Evolutionary conservation across 2,329 filamentous ascomycete species (phyloP), one percentile per base, ranked within the genome.

Genomic region (Periconia sp.): DNA sequence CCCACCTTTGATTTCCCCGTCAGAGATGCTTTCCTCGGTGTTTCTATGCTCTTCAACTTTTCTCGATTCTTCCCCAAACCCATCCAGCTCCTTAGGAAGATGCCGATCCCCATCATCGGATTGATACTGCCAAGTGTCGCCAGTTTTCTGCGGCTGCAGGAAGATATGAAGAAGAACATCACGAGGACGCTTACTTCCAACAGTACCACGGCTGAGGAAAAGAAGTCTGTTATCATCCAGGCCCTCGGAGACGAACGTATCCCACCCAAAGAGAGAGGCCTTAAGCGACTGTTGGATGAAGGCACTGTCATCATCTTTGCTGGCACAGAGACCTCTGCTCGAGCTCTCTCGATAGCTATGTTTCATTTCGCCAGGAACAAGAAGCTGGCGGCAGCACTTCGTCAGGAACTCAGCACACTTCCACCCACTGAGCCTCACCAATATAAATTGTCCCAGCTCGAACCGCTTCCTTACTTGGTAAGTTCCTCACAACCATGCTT

Each of bases 171-270:
- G 31, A 6, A 27, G 11, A 20, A 18, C 18, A 52, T 50, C 23
- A 23, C 20, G 35, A 20, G 49, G 47, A 40, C 49, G 5, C 13
- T 45, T 5, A n/a, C n/a, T n/a, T n/a, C n/a, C n/a, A 15, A 27
- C 15, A 41, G 23, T 18, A 48, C 41, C 14, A 15, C n/a, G n/a
- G 44, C 52, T 14, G 47, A 47, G 15, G 48, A 54, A 15, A 44
- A 13, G 5, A 27, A 45, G 31, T 46, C 40, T 31, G 18, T 35
- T n/a, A 44, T 41, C 9, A 44, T 33, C 10, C 47, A 42, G 10
- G 44, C 20, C 8, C 48, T 74, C 9, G 58, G 62, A 33, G 60
- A 66, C 23, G 66, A 63, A 33, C 43, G 46, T 14, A 55, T 63
- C 11, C 55, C 56, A 1, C 52, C 51, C 6, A 40, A 50, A n/a